Evolutionary conservation across 176 grass and related monocot genomes (phyloP).

Genomic region (Aegilops tauschii): DNA sequence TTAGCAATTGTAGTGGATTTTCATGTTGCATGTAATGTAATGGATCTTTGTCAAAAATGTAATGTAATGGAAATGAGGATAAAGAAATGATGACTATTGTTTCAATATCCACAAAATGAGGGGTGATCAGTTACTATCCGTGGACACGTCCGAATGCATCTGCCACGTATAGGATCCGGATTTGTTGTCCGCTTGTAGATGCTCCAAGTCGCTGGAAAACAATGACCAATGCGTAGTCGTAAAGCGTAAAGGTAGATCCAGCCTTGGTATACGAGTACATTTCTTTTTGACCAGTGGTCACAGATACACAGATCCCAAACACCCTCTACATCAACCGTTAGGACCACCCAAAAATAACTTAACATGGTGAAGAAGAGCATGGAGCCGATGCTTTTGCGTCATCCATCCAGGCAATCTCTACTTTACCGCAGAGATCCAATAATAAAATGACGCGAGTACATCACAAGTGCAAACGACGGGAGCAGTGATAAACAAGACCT

Average conservation of each 20-base stretch:
- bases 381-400: not conserved
- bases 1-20: too few species aligned
- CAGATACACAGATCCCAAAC: not conserved
- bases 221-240: not conserved
- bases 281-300: constrained; percentile 21
- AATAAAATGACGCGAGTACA: not conserved
- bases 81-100: too few species aligned
- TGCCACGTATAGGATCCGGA: too few species aligned
- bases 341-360: not conserved
- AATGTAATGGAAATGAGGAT: too few species aligned
- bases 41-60: too few species aligned
- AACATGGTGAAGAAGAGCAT: not conserved
- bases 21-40: too few species aligned
- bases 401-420: not conserved
- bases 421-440: not conserved
- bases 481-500: too few species aligned
- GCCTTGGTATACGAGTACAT: constrained; percentile 15
- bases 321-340: not conserved
- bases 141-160: too few species aligned
- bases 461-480: not conserved
- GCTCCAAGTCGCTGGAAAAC: not conserved
- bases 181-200: too few species aligned
- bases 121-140: too few species aligned
- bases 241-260: not conserved
- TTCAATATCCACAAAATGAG: too few species aligned